Evolutionary conservation across 108 stramenopile genomes (phyloP).

Genomic region (Fragilariopsis cylindrus): DNA sequence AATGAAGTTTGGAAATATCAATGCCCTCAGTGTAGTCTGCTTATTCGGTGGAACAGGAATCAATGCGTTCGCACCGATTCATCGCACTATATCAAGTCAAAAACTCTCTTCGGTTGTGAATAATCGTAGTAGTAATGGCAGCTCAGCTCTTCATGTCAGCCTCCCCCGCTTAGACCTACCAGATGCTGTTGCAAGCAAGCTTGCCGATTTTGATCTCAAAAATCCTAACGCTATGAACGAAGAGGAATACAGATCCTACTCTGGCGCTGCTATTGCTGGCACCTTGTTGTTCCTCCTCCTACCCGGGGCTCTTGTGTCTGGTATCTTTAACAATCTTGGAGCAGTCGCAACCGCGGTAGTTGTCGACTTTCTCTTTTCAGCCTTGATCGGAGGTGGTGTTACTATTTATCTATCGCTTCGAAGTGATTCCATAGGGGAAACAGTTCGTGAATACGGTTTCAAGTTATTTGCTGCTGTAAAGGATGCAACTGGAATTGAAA

Average conservation of each 20-base stretch:
- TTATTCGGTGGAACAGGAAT: neutral
- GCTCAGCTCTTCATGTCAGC: constrained; percentile 1
- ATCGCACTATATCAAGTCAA: neutral
- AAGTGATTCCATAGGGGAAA: neutral
- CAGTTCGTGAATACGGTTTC: constrained; percentile 5
- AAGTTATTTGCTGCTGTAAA: constrained; percentile 2
- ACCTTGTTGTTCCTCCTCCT: constrained; percentile 6
- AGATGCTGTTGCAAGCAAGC: neutral
- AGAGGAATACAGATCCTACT: constrained; percentile 14
- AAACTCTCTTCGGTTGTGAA: neutral
- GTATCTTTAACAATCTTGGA: constrained; percentile 12
- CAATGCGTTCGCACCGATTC: constrained; percentile 4
- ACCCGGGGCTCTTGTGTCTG: constrained; percentile 11
- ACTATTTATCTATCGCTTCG: constrained; percentile 12
- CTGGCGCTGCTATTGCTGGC: constrained; percentile 8
- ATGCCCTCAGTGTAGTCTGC: neutral
- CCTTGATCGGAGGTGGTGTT: constrained; percentile 6
- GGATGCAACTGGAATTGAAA: constrained; percentile 8
- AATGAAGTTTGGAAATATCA: too few relatives aligned
- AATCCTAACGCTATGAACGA: constrained; percentile 10
- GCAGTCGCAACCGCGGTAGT: neutral
- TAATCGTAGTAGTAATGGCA: neutral
- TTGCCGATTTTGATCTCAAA: constrained; percentile 1
- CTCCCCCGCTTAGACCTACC: constrained; percentile 13
- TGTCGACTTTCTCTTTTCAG: constrained; percentile 15